Base-by-base conservation (phyloP, 805 yeast species). In the Nakazawaea wickerhamii region DNA sequence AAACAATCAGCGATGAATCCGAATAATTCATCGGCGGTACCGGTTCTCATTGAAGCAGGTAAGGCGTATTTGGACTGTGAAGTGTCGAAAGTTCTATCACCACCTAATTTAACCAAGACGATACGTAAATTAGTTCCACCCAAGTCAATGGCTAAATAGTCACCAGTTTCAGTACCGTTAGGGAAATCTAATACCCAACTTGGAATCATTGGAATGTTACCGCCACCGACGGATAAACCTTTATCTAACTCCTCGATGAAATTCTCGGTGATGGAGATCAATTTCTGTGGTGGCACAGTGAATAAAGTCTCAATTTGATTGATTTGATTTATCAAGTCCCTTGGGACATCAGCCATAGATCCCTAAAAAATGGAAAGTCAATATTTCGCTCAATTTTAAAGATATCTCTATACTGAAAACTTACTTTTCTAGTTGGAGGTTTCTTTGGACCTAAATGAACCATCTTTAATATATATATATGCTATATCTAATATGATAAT, bases 121-220 rank as follows among this genome's bases (percentile, higher is more conserved):
- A 89, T 95, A 63, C 99, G 80, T 64, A 91, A 74, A 69, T 91
- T 91, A 49, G 99, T 91, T 49, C 99, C 99, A 61, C 99, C 99
- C 68, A 91, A 75, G 63, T 91, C 99, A 47, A 93, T 84, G 41
- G 98, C 97, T 60, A 91, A 68, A 65, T 75, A 91, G 52, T 87
- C 81, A 51, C 99, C 99, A 32, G 73, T 75, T 64, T 91, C 99
- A 52, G 79, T 68, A 51, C 99, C 99, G 39, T 91, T 82, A 51
- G 98, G 97, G 70, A 71, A 84, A 57, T 84, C 95, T 73, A 89
- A 70, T 43, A 91, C 97, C 97, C 97, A 91, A 48, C 95, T 86
- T 37, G 95, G 95, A 59, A 84, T 89, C 98, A 91, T 91, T 48
- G 99, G 98, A 57, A 88, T 87, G 62, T 82, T 83, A 46, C 93